A percentile compares a stretch with the other conserved stretches of the same genome.
Conservation (phyloP, 2,329 filamentous ascomycete genomes). For the Volutella citrinella region DNA sequence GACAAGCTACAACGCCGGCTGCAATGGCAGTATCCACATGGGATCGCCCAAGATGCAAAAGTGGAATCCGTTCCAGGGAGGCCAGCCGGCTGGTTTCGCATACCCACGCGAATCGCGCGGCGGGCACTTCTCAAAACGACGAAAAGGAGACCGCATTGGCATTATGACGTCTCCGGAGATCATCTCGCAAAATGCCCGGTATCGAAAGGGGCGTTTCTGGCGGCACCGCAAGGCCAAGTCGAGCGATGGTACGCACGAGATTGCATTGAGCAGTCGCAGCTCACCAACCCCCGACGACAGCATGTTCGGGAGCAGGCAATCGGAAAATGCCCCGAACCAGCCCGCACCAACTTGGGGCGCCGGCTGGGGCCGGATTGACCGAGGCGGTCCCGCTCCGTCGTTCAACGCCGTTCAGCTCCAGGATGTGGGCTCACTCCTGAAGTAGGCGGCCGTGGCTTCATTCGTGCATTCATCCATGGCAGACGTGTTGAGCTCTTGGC, state of each 20-base stretch:
- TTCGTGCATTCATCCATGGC: no score
- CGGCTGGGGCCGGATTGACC: conserved; percentile 29
- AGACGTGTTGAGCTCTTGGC: no score
- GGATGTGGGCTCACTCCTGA: conserved; percentile 31
- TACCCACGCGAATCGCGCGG: conserved; percentile 38
- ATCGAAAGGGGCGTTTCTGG: conserved; percentile 28
- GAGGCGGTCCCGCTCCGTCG: conserved; percentile 26
- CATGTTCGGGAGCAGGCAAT: conserved; percentile 5
- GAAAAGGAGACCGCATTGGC: conserved; percentile 32
- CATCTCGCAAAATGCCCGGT: conserved; percentile 21
- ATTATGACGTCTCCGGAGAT: conserved; percentile 45
- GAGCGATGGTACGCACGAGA: conserved; percentile 29
- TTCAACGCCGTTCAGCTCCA: conserved; percentile 29
- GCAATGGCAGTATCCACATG: conserved; percentile 46
- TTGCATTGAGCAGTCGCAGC: conserved; percentile 30
- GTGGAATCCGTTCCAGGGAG: conserved; percentile 49
- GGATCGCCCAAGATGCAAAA: conserved; percentile 29
- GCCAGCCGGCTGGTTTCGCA: conserved; percentile 49
- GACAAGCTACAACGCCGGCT: conserved; percentile 53
- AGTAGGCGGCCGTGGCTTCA: no score
- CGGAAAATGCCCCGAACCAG: no score
- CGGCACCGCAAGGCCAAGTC: conserved; percentile 24
- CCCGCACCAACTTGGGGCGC: conserved; percentile 29
- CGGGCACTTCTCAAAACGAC: conserved; percentile 22
- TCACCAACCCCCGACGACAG: conserved; percentile 22